These are phyloP conservation scores for Rhytidhysteron rufulum DNA, from an alignment of 2,329 filamentous ascomycete species.

Conservation along the genomic window DNA sequence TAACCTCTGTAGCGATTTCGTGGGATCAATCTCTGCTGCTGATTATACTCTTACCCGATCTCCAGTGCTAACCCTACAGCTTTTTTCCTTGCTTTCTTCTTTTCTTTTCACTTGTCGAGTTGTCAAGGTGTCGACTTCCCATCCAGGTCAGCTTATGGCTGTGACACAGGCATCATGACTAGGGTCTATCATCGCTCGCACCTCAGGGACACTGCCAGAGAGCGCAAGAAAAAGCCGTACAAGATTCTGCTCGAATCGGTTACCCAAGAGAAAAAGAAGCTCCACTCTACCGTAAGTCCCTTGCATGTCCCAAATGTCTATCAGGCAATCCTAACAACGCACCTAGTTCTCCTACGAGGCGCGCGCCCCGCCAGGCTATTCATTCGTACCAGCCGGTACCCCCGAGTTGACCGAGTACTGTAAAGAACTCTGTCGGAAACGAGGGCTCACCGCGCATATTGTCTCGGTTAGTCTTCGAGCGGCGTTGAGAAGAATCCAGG, in stretches of 20 bases:
- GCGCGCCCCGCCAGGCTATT: constrained; percentile 57
- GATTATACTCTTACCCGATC: not conserved
- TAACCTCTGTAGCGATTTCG: not conserved
- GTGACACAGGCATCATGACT: constrained; percentile 2
- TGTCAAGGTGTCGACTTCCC: not conserved
- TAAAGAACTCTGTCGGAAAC: constrained; percentile 57
- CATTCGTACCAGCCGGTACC: constrained; percentile 58
- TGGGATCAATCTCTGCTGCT: not conserved
- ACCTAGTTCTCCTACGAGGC: constrained; percentile 52
- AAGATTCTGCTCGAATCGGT: constrained; percentile 58
- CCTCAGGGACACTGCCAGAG: not conserved
- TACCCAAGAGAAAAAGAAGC: constrained; percentile 58
- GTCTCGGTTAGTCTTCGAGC: constrained; percentile 53
- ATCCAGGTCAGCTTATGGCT: not conserved
- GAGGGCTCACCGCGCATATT: constrained; percentile 52
- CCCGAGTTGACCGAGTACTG: constrained; percentile 54
- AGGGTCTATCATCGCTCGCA: constrained; percentile 3
- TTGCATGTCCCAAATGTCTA: constrained; percentile 5
- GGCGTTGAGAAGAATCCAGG: constrained; percentile 11
- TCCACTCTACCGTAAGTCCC: constrained; percentile 47
- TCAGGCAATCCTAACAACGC: constrained; percentile 27
- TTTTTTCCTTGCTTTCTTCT: no score
- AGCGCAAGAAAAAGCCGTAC: constrained; percentile 42
- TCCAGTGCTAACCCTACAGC: not conserved
- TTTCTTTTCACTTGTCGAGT: not conserved